phyloP scores from a whole-genome alignment of 1,139 yeast species.

The Yamadazyma trypodendri region DNA sequence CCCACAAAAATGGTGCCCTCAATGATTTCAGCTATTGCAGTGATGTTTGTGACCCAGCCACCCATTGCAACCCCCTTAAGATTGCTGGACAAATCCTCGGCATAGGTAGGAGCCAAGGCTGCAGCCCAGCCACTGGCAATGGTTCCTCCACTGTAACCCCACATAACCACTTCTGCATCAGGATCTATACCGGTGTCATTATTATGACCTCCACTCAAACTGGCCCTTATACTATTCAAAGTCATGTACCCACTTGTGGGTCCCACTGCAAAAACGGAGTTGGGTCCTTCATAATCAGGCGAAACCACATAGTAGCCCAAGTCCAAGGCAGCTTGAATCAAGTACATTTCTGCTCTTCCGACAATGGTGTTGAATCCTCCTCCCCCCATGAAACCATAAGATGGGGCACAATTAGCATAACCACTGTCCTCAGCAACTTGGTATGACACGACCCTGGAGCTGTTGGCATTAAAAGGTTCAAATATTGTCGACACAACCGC shows the following conservation, averaged over 20 bases:
- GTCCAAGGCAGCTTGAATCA: constrained; percentile 25
- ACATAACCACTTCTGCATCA: constrained; percentile 27
- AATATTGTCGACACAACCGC: constrained; percentile 33
- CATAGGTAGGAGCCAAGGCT: constrained; percentile 32
- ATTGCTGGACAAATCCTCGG: constrained; percentile 27
- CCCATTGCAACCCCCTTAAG: constrained; percentile 34
- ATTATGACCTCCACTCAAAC: constrained; percentile 18
- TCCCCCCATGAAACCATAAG: constrained; percentile 29
- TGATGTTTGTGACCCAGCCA: constrained; percentile 29
- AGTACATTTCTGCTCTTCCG: constrained; percentile 25
- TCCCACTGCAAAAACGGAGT: constrained; percentile 33
- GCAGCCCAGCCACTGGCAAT: constrained; percentile 42
- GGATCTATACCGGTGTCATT: constrained; percentile 27
- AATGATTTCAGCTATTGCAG: constrained; percentile 22
- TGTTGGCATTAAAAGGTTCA: constrained; percentile 31
- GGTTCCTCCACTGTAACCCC: constrained; percentile 45
- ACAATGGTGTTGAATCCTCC: constrained; percentile 17
- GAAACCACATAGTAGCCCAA: constrained; percentile 30
- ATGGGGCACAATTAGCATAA: constrained; percentile 28
- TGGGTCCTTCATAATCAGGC: constrained; percentile 36
- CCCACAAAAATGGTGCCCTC: constrained; percentile 30
- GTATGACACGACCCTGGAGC: constrained; percentile 27
- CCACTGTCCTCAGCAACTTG: constrained; percentile 37
- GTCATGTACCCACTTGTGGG: constrained; percentile 30
- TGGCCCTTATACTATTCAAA: constrained; percentile 32